Percentiles rank a stretch among this genome's conserved stretches.
Evolutionary conservation across 257 asterid species (phyloP).

Genomic region (Voacanga thouarsii): DNA sequence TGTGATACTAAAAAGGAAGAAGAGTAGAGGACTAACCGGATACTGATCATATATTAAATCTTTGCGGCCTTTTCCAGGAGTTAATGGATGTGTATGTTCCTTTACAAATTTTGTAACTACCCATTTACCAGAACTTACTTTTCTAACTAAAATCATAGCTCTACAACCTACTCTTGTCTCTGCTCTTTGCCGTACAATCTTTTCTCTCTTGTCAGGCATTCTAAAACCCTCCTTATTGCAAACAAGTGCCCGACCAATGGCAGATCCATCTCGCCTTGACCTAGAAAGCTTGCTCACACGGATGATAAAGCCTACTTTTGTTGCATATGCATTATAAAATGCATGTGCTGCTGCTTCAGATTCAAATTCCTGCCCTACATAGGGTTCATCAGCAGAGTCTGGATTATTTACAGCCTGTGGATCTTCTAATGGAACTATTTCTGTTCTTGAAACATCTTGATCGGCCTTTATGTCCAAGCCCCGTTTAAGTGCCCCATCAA

Average conservation of each 20-base stretch:
- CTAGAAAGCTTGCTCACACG: slow-evolving; percentile 99
- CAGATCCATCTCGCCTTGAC: slow-evolving; percentile 95
- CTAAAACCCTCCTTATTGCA: slow-evolving; percentile 98
- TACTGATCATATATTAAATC: slow-evolving; percentile 82
- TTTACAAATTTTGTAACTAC: slow-evolving; percentile 75
- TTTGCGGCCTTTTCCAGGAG: slow-evolving; percentile 90
- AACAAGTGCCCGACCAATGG: slow-evolving; percentile 96
- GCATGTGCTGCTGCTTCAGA: slow-evolving; percentile 96
- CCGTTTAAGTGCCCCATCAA: slow-evolving; percentile 51
- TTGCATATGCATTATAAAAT: slow-evolving; percentile 82
- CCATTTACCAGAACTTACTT: slow-evolving; percentile 84
- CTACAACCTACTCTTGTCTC: slow-evolving; percentile 99
- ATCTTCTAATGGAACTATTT: slow-evolving; percentile 49
- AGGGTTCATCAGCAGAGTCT: slow-evolving; percentile 59
- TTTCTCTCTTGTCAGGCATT: slow-evolving; percentile 90
- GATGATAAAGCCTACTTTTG: slow-evolving; percentile 77
- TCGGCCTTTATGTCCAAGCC: slow-evolving; percentile 62
- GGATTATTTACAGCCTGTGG: slow-evolving; percentile 52
- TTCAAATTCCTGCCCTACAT: slow-evolving; percentile 85
- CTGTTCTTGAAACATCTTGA: slow-evolving; percentile 62
- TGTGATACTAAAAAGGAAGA: not conserved
- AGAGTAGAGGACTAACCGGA: slow-evolving; percentile 43
- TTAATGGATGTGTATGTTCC: slow-evolving; percentile 86
- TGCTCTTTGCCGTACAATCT: slow-evolving; percentile 81
- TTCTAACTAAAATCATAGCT: slow-evolving; percentile 92